These are phyloP conservation scores for Cyberlindnera americana DNA, from an alignment of 805 yeast genomes.

Conservation along the genomic window DNA sequence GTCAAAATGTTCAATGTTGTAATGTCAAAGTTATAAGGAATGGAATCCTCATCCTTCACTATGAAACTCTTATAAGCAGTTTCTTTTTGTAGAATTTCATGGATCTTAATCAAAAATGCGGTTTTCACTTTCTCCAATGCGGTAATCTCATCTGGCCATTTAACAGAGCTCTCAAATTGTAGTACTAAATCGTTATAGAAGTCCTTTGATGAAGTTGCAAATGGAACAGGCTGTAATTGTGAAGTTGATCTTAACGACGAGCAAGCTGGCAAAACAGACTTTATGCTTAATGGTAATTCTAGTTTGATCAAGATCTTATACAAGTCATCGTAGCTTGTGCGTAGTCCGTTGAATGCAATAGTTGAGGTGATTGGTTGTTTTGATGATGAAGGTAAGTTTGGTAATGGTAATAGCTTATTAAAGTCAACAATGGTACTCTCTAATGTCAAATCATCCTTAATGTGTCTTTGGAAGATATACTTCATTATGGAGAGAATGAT, in stretches of 20 bases:
- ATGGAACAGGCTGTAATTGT: slow-evolving; percentile 75
- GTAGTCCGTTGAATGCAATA: slow-evolving; percentile 39
- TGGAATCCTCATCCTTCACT: slow-evolving; percentile 56
- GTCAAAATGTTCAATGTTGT: slow-evolving; percentile 62
- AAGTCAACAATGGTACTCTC: slow-evolving; percentile 40
- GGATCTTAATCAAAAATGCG: slow-evolving; percentile 77
- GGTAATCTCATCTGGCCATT: slow-evolving; percentile 91
- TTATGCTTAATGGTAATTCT: slow-evolving; percentile 64
- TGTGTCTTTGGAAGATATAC: slow-evolving; percentile 61
- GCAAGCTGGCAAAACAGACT: slow-evolving; percentile 70
- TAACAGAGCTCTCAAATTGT: slow-evolving; percentile 84
- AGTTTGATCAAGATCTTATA: slow-evolving; percentile 48
- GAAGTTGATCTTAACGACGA: slow-evolving; percentile 76
- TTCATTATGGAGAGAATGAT: slow-evolving; percentile 61
- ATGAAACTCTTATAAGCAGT: slow-evolving; percentile 56
- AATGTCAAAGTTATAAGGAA: slow-evolving; percentile 63
- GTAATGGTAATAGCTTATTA: slow-evolving; percentile 52
- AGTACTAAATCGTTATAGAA: slow-evolving; percentile 77
- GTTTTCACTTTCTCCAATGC: slow-evolving; percentile 88
- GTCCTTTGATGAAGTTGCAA: slow-evolving; percentile 69
- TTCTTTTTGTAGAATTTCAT: slow-evolving; percentile 42
- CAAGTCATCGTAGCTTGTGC: slow-evolving; percentile 55
- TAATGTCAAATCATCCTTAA: slow-evolving; percentile 39
- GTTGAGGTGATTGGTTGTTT: slow-evolving; percentile 47
- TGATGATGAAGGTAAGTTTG: slow-evolving; percentile 54